Percentiles rank a stretch among this genome's conserved stretches.
phyloP scores from a whole-genome alignment of 2,329 filamentous ascomycete genomes.

The Phialophora tarda region DNA sequence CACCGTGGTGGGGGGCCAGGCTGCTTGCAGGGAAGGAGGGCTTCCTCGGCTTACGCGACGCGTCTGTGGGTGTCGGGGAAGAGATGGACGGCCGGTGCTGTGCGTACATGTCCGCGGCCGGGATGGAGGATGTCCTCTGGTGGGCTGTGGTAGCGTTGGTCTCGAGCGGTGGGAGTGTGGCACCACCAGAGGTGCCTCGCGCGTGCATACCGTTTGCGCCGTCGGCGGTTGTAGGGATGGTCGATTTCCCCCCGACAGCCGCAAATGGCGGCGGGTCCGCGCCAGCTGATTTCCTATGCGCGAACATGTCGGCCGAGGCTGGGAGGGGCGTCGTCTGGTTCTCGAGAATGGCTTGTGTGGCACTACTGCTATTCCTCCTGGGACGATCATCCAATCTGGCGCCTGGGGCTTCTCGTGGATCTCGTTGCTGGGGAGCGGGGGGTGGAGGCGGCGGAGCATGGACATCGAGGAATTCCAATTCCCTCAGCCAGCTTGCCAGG shows the following conservation, averaged over 20 bases:
- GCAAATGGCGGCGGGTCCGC: not conserved
- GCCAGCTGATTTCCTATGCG: slow-evolving; percentile 1
- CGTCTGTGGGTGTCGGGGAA: slow-evolving; percentile 1
- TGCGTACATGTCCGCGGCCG: slow-evolving; percentile 16
- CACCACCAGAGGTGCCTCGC: not conserved
- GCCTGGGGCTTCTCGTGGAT: not conserved
- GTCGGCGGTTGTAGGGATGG: not conserved
- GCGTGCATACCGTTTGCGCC: not conserved
- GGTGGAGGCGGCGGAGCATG: slow-evolving; percentile 56
- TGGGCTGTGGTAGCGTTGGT: not conserved
- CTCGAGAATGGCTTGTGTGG: slow-evolving; percentile 3
- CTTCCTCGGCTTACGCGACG: not conserved
- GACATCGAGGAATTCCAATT: slow-evolving; percentile 66
- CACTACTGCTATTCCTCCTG: slow-evolving; percentile 1
- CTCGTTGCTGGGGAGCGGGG: slow-evolving; percentile 39
- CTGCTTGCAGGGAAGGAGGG: slow-evolving; percentile 1
- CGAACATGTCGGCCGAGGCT: slow-evolving; percentile 9
- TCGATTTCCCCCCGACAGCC: not conserved
- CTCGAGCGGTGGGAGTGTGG: not conserved
- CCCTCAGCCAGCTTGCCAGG: slow-evolving; percentile 64
- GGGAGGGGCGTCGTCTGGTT: slow-evolving; percentile 4
- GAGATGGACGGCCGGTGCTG: slow-evolving; percentile 7
- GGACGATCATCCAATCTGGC: not conserved
- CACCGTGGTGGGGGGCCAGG: not conserved
- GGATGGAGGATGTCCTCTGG: slow-evolving; percentile 8